Percentiles rank a stretch among this genome's conserved stretches.
phyloP scores from a whole-genome alignment of 768 basidiomycete genomes.

The Russula abietina region DNA sequence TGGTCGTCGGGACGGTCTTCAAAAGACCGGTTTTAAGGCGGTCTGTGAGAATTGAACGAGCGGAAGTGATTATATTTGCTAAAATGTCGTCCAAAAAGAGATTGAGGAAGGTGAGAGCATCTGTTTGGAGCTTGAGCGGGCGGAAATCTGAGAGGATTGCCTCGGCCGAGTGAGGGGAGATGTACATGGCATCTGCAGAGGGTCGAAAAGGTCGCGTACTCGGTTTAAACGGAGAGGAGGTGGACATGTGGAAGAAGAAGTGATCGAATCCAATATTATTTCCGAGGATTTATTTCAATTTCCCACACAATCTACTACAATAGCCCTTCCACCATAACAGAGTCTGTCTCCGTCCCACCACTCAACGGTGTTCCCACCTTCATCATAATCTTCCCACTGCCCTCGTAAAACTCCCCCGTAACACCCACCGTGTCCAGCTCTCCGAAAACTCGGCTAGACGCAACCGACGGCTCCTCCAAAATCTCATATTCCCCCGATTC shows the following conservation, averaged over 20 bases:
- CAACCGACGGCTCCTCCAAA: slow-evolving; percentile 9
- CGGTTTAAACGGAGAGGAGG: background rate
- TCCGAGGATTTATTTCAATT: background rate
- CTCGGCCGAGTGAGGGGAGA: slow-evolving; percentile 80
- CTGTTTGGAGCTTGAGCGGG: slow-evolving; percentile 75
- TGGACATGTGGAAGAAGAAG: slow-evolving; percentile 1
- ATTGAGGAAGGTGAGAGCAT: slow-evolving; percentile 77
- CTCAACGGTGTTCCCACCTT: background rate
- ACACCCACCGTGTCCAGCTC: slow-evolving; percentile 7
- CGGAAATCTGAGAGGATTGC: slow-evolving; percentile 89
- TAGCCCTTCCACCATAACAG: slow-evolving; percentile 2
- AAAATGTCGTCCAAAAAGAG: slow-evolving; percentile 80
- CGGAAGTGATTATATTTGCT: slow-evolving; percentile 57
- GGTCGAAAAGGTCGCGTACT: background rate
- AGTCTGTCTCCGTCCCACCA: background rate
- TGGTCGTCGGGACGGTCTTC: slow-evolving; percentile 65
- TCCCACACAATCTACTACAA: background rate
- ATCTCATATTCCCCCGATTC: slow-evolving; percentile 8
- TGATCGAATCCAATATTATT: background rate
- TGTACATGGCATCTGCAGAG: slow-evolving; percentile 60
- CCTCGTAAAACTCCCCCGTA: slow-evolving; percentile 2
- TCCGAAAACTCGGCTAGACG: background rate
- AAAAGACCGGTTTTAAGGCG: slow-evolving; percentile 67
- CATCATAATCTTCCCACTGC: background rate
- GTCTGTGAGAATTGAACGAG: slow-evolving; percentile 67